Evolutionary conservation across 495 filamentous ascomycete species (phyloP).

Genomic region (Echria macrotheca): DNA sequence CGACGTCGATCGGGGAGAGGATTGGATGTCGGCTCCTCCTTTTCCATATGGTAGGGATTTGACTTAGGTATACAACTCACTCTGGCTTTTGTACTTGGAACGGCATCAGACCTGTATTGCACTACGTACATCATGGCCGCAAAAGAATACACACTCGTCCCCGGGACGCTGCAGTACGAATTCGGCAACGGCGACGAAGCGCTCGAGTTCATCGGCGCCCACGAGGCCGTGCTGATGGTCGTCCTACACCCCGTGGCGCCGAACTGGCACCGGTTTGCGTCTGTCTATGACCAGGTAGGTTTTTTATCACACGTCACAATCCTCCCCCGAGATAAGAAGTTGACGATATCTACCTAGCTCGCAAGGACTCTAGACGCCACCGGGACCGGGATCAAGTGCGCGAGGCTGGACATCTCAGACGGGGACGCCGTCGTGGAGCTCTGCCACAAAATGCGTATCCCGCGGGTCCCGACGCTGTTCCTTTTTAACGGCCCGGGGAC

Average conservation of each 20-base stretch:
- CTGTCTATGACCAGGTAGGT: neutral
- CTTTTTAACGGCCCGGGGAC: neutral
- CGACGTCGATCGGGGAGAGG: no score
- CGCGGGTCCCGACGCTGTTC: conserved; percentile 1
- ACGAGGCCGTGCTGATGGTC: neutral
- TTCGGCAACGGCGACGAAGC: neutral
- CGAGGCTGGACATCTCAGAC: neutral
- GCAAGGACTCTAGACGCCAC: neutral
- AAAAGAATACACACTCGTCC: neutral
- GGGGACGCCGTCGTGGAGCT: neutral
- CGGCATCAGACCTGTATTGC: no score
- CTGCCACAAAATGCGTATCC: neutral
- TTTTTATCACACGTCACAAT: neutral
- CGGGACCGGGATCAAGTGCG: neutral
- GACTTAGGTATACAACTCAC: no score
- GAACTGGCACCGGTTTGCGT: neutral
- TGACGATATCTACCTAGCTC: neutral
- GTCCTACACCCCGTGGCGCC: neutral
- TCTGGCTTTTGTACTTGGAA: no score
- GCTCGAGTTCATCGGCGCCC: neutral
- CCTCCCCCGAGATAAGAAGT: neutral
- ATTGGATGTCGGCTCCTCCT: no score
- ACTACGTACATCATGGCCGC: neutral
- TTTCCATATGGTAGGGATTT: no score
- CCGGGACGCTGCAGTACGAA: neutral